Percentiles rank a stretch among this genome's conserved stretches.
phyloP scores from a whole-genome alignment of 768 basidiomycete species.

The Agrocybe pediades region DNA sequence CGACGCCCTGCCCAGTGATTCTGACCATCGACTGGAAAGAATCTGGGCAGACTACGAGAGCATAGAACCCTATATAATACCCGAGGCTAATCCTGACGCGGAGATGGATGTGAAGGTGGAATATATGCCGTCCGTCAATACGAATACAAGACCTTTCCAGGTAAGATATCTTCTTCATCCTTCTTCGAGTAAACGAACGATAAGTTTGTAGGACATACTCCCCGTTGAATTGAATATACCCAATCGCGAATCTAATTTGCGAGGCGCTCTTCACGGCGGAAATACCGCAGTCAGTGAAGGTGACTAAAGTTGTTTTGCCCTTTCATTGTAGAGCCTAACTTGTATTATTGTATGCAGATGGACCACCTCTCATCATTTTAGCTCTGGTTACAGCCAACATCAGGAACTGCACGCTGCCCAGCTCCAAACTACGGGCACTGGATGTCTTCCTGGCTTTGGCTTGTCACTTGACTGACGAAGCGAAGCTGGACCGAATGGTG shows the following conservation, averaged over 20 bases:
- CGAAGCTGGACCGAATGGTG: constrained; percentile 89
- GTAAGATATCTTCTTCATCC: constrained; percentile 31
- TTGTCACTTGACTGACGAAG: constrained; percentile 88
- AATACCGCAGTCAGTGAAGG: constrained; percentile 65
- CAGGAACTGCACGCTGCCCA: constrained; percentile 83
- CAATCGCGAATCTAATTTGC: constrained; percentile 61
- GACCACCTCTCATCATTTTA: constrained; percentile 86
- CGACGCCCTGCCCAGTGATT: constrained; percentile 69
- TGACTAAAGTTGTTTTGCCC: constrained; percentile 18
- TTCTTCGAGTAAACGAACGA: not conserved
- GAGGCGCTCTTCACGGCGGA: constrained; percentile 58
- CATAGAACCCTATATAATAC: constrained; percentile 67
- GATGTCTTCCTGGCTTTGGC: constrained; percentile 86
- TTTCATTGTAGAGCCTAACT: not conserved
- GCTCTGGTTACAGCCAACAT: constrained; percentile 88
- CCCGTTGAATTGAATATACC: constrained; percentile 79
- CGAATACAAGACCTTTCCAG: constrained; percentile 54
- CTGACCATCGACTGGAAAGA: constrained; percentile 82
- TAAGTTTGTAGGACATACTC: constrained; percentile 60
- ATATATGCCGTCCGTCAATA: constrained; percentile 42
- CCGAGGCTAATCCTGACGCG: constrained; percentile 46
- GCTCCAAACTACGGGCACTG: constrained; percentile 82
- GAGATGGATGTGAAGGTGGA: constrained; percentile 57
- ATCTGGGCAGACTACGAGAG: constrained; percentile 89
- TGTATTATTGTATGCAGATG: constrained; percentile 51